Evolutionary conservation across 495 filamentous ascomycete genomes (phyloP), one percentile per base, ranked within the genome.

Genomic region (Penicillium angulare): DNA sequence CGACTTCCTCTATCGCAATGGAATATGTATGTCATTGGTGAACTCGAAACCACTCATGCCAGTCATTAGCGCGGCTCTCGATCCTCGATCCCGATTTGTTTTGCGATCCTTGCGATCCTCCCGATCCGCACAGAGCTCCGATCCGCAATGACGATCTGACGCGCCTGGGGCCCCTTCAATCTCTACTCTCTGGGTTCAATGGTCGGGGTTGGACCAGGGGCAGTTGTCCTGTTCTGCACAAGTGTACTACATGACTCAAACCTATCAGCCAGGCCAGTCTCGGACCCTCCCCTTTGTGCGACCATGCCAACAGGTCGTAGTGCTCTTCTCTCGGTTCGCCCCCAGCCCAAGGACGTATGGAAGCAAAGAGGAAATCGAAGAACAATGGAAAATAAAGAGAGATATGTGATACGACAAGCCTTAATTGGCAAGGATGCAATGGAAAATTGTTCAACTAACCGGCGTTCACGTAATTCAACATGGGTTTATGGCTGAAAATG

Each of bases 361-460:
- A 40, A 15, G 12, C 10, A 9, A 12, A 26, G 18, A 12, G 18
- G 12, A 27, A 7, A 20, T 22, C 12, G 9, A 39, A 13, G 10
- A 18, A 36, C 2, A 38, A 16, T 9, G 7, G 26, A 27, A 12
- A 40, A 7, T n/a, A 2, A 8, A 6, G 3, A 13, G 16, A 9
- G 22, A 4, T n/a, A n/a, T n/a, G n/a, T n/a, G 34, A 18, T 42
- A 54, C 33, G 45, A n/a, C 18, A 2, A 10, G 31, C 18, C 33
- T 16, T 8, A 13, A 9, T 35, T 50, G 27, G 23, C 23, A 49
- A n/a, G 12, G 13, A 42, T 41, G 26, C 21, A 29, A 45, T 43
- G 22, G 31, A 53, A 53, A 34, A 13, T 57, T 34, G 38, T 44
- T 63, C 49, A 38, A 60, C 59, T 60, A 55, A 60, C 59, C 59